These are phyloP conservation scores for Sporothrix globosa DNA, from an alignment of 2,329 filamentous ascomycete genomes.

Conservation along the genomic window DNA sequence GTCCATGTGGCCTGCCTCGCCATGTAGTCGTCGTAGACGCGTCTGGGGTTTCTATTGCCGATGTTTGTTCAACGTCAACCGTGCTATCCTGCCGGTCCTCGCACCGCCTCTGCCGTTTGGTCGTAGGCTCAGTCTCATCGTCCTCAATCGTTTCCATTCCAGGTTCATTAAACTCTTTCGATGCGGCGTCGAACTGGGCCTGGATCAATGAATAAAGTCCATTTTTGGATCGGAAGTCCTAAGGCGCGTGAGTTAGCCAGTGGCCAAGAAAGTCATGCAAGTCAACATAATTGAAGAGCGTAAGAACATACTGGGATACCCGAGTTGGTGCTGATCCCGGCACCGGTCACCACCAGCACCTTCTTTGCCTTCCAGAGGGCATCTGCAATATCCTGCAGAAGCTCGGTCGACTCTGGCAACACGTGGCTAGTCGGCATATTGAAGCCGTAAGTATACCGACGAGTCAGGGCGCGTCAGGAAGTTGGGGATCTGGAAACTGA, in stretches of 20 bases:
- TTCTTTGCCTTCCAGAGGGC: conserved; percentile 66
- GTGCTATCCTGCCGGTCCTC: neutral
- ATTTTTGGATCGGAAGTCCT: conserved; percentile 74
- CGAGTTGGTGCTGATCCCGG: conserved; percentile 75
- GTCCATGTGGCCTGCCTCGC: neutral
- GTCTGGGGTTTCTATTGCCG: neutral
- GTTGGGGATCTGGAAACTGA: neutral
- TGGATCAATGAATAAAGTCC: conserved; percentile 74
- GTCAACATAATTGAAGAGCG: neutral
- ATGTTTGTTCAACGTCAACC: neutral
- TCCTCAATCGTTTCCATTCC: conserved; percentile 13
- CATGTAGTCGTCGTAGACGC: neutral
- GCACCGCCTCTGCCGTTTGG: conserved; percentile 45
- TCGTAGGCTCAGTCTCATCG: conserved; percentile 31
- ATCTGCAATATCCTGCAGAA: conserved; percentile 68
- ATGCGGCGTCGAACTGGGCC: conserved; percentile 64
- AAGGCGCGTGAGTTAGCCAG: conserved; percentile 30
- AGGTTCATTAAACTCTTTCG: conserved; percentile 38
- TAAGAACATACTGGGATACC: conserved; percentile 66
- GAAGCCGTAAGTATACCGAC: conserved; percentile 5
- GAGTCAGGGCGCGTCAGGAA: conserved; percentile 8
- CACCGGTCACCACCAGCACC: conserved; percentile 72
- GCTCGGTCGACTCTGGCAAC: conserved; percentile 53
- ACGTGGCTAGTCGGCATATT: conserved; percentile 65
- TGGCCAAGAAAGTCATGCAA: neutral